phyloP scores from a whole-genome alignment of 495 filamentous ascomycete genomes.

The Saxophila tyrrhenica region DNA sequence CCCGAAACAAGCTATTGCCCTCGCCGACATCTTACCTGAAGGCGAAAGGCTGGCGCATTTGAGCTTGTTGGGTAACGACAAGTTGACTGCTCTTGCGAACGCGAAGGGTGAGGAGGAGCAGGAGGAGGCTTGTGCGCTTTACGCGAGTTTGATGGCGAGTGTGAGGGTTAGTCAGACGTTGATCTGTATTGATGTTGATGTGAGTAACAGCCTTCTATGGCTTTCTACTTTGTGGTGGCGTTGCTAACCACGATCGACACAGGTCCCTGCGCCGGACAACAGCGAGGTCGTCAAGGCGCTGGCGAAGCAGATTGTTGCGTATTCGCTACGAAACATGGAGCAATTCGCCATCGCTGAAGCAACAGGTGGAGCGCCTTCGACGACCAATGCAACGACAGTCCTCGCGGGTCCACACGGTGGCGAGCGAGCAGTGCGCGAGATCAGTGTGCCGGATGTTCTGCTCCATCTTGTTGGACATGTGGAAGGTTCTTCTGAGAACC shows the following conservation, averaged over 20 bases:
- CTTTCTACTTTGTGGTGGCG: background rate
- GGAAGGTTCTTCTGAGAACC: conserved; percentile 40
- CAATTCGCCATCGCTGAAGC: conserved; percentile 37
- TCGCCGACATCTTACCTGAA: conserved; percentile 84
- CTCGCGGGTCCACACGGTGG: conserved; percentile 31
- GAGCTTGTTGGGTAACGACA: conserved; percentile 74
- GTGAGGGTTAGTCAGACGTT: conserved; percentile 73
- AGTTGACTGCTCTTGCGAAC: conserved; percentile 54
- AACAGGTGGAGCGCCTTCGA: conserved; percentile 11
- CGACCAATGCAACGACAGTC: conserved; percentile 30
- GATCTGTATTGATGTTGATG: conserved; percentile 84
- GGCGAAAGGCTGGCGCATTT: conserved; percentile 72
- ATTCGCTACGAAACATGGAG: conserved; percentile 86
- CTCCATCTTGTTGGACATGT: conserved; percentile 50
- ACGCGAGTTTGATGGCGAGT: conserved; percentile 82
- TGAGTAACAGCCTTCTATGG: conserved; percentile 4
- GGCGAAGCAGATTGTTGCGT: conserved; percentile 85
- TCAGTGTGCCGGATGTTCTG: conserved; percentile 52
- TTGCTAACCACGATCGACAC: background rate
- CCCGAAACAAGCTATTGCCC: conserved; percentile 74
- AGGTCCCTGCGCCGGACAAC: conserved; percentile 56
- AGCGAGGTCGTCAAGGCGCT: conserved; percentile 86
- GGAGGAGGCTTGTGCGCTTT: conserved; percentile 89
- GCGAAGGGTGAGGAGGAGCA: conserved; percentile 52
- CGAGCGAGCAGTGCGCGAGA: conserved; percentile 39